Conservation (phyloP, 192 early-diverging fungal species). For the Blastocladiella britannica region DNA sequence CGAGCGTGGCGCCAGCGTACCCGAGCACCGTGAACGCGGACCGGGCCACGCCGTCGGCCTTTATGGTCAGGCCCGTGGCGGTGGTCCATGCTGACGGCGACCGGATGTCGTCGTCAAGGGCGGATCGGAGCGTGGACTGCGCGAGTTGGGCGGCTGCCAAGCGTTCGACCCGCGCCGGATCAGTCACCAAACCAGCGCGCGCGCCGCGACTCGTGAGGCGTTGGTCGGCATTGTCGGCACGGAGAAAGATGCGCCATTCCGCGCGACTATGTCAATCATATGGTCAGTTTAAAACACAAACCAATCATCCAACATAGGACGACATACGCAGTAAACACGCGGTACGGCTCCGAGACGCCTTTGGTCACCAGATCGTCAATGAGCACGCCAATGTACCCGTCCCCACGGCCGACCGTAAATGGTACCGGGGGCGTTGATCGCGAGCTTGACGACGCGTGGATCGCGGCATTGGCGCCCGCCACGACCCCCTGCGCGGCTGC, state of each 20-base stretch:
- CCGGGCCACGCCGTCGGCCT: slow-evolving; percentile 14
- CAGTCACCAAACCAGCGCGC: slow-evolving; percentile 1
- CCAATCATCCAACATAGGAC: too few relatives aligned
- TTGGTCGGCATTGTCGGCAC: slow-evolving; percentile 60
- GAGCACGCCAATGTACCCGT: slow-evolving; percentile 62
- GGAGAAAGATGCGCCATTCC: slow-evolving; percentile 51
- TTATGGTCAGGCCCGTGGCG: slow-evolving; percentile 21
- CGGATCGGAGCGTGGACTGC: neutral
- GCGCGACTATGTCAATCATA: too few relatives aligned
- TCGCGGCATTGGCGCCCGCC: slow-evolving; percentile 54
- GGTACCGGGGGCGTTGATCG: slow-evolving; percentile 11
- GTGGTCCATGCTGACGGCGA: too few relatives aligned
- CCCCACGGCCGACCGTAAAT: slow-evolving; percentile 46
- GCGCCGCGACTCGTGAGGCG: slow-evolving; percentile 43
- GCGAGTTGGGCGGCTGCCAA: neutral
- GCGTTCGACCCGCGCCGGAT: neutral
- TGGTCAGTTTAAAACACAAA: too few relatives aligned
- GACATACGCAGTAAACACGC: slow-evolving; percentile 66
- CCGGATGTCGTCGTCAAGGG: slow-evolving; percentile 29
- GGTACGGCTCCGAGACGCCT: slow-evolving; percentile 62
- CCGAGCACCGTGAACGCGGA: slow-evolving; percentile 27
- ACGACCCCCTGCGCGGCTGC: slow-evolving; percentile 61
- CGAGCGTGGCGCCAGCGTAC: slow-evolving; percentile 25
- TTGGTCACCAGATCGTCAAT: slow-evolving; percentile 64
- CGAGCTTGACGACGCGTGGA: slow-evolving; percentile 20